These are phyloP conservation scores for Prunus armeniaca DNA, from an alignment of 306 rosid genomes.

Conservation along the genomic window DNA sequence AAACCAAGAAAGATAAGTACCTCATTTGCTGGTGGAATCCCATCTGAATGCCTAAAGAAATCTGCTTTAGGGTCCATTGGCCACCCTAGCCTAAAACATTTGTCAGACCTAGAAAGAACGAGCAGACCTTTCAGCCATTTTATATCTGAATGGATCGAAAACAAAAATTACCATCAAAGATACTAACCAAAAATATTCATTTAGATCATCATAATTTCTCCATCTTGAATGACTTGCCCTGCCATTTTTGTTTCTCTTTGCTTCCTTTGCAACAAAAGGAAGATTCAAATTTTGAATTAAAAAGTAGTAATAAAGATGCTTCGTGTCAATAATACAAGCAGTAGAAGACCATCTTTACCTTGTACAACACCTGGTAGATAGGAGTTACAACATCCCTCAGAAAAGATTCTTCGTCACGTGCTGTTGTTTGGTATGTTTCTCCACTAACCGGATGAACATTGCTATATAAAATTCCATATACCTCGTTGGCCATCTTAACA, in stretches of 20 bases:
- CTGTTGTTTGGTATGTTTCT: conserved; percentile 38
- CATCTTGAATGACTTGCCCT: conserved; percentile 89
- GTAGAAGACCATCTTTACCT: conserved; percentile 42
- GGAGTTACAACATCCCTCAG: conserved; percentile 68
- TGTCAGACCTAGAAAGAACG: conserved; percentile 61
- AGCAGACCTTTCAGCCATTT: conserved; percentile 19
- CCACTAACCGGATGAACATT: conserved; percentile 53
- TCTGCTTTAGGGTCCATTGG: conserved; percentile 70
- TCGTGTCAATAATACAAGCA: conserved; percentile 21
- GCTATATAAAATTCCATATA: conserved; percentile 49
- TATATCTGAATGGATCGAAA: neutral
- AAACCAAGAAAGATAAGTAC: conserved; percentile 31
- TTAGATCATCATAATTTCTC: conserved; percentile 98
- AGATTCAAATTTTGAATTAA: conserved; percentile 32
- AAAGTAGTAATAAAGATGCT: conserved; percentile 16
- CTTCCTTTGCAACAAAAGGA: conserved; percentile 66
- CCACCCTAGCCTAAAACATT: conserved; percentile 77
- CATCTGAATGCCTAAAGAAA: conserved; percentile 77
- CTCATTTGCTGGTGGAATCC: conserved; percentile 35
- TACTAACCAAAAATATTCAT: conserved; percentile 91
- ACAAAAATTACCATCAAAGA: conserved; percentile 10
- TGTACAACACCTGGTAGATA: conserved; percentile 58
- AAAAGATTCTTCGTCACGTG: conserved; percentile 65
- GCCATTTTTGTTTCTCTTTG: conserved; percentile 83
- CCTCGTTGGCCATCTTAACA: conserved; percentile 73